A percentile compares a stretch with the other conserved stretches of the same genome.
These are phyloP conservation scores for Protomyces macrosporus DNA, from an alignment of 1,139 yeast genomes.

Conservation along the genomic window DNA sequence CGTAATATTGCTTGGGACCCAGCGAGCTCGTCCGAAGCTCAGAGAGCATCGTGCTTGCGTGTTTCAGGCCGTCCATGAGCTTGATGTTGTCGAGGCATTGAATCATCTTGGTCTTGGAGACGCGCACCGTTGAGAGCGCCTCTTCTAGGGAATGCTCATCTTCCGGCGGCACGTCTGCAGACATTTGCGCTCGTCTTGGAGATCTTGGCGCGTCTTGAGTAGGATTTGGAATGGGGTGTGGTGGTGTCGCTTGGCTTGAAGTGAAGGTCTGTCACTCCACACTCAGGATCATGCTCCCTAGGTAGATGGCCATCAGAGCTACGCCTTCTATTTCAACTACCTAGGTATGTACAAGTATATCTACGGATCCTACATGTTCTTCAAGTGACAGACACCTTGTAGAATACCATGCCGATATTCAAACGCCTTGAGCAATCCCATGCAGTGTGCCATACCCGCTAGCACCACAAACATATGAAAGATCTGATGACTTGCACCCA, in stretches of 20 bases:
- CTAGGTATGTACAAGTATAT: too few species aligned
- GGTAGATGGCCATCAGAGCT: too few species aligned
- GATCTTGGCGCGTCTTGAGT: too few species aligned
- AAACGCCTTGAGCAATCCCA: slow-evolving; percentile 59
- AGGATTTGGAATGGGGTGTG: too few species aligned
- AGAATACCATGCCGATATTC: slow-evolving; percentile 35
- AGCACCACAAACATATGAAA: slow-evolving; percentile 76
- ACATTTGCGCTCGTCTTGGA: not conserved
- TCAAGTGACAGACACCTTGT: not conserved
- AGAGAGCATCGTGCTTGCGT: slow-evolving; percentile 73
- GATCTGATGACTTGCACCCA: slow-evolving; percentile 69
- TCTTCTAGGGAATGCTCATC: slow-evolving; percentile 43
- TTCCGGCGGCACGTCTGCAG: not conserved
- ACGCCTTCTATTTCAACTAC: too few species aligned
- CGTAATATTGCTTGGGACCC: slow-evolving; percentile 90
- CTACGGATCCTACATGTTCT: not conserved
- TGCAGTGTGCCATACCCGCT: slow-evolving; percentile 74
- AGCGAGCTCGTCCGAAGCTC: slow-evolving; percentile 73
- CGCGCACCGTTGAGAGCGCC: slow-evolving; percentile 55
- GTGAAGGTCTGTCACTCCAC: too few species aligned
- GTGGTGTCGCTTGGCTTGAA: too few species aligned
- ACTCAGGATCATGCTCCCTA: too few species aligned
- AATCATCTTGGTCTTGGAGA: slow-evolving; percentile 72
- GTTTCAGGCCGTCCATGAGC: slow-evolving; percentile 82
- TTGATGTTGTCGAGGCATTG: slow-evolving; percentile 66